A percentile compares a stretch with the other conserved stretches of the same genome.
phyloP scores from a whole-genome alignment of 169 alveolate genomes.

The Plasmodium berghei region DNA sequence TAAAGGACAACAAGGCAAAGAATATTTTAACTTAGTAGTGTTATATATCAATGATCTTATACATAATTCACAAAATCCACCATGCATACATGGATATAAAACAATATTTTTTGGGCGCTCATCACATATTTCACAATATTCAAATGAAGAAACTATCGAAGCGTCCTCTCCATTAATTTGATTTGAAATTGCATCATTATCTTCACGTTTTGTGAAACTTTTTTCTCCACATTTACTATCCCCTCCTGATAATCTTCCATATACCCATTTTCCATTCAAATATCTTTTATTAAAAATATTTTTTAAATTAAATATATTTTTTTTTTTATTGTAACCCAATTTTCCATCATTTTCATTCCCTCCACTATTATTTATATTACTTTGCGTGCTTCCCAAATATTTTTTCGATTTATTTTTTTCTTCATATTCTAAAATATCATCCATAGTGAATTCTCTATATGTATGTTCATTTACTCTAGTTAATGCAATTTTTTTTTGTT shows the following conservation, averaged over 20 bases:
- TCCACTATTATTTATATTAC: neutral
- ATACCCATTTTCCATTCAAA: conserved; percentile 8
- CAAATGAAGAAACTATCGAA: conserved; percentile 1
- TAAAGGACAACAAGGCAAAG: conserved; percentile 56
- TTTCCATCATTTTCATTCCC: neutral
- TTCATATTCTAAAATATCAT: neutral
- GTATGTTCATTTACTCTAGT: conserved; percentile 60
- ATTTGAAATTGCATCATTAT: neutral
- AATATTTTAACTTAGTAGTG: conserved; percentile 36
- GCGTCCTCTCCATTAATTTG: conserved; percentile 7
- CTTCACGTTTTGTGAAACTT: conserved; percentile 5
- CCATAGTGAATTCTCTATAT: conserved; percentile 32
- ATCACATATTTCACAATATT: conserved; percentile 76
- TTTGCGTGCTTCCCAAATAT: neutral
- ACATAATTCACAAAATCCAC: conserved; percentile 75
- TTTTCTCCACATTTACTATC: neutral
- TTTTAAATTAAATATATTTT: conserved; percentile 24
- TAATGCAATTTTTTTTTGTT: conserved; percentile 18
- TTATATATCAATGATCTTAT: conserved; percentile 60
- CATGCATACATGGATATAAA: conserved; percentile 76
- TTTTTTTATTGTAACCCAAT: conserved; percentile 11
- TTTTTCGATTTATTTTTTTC: conserved; percentile 8
- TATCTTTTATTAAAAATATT: conserved; percentile 34
- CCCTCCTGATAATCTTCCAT: neutral
- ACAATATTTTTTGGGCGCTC: conserved; percentile 71